These are phyloP conservation scores for Mortierella sp. DNA, from an alignment of 371 early-diverging fungal genomes.

Conservation along the genomic window DNA sequence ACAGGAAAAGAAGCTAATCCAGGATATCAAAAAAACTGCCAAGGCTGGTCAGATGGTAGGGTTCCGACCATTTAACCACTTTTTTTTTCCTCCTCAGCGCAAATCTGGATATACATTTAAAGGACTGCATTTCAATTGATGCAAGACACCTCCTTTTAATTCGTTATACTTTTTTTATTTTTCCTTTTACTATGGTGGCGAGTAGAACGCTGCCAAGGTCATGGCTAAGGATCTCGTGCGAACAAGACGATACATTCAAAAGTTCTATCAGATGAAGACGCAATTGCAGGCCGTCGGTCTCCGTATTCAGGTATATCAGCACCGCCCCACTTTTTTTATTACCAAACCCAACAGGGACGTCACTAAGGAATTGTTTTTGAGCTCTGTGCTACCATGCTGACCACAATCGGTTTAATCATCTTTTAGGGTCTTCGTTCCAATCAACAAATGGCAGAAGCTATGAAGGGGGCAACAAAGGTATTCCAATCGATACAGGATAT, in stretches of 20 bases:
- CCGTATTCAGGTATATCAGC: slow-evolving; percentile 81
- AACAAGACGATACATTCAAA: slow-evolving; percentile 92
- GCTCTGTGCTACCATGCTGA: slow-evolving; percentile 4
- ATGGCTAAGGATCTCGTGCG: slow-evolving; percentile 98
- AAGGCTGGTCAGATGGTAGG: slow-evolving; percentile 91
- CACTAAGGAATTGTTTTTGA: background rate
- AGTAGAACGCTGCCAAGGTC: slow-evolving; percentile 88
- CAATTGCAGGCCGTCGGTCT: slow-evolving; percentile 94
- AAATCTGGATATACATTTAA: background rate
- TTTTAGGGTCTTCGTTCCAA: slow-evolving; percentile 89
- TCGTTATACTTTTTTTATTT: slow-evolving; percentile 1
- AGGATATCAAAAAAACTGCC: slow-evolving; percentile 93
- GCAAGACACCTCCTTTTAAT: background rate
- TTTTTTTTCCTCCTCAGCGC: background rate
- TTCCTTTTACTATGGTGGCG: background rate
- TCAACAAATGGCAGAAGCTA: slow-evolving; percentile 96
- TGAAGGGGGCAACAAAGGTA: slow-evolving; percentile 93
- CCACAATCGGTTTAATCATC: background rate
- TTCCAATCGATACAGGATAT: background rate
- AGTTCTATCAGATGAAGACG: slow-evolving; percentile 96
- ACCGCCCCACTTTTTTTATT: background rate
- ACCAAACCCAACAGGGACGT: background rate
- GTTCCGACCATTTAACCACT: background rate
- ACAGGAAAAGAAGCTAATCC: slow-evolving; percentile 95
- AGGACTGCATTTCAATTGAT: background rate